Evolutionary conservation across 192 early-diverging fungal species (phyloP).

Genomic region (Gonapodya sp.): DNA sequence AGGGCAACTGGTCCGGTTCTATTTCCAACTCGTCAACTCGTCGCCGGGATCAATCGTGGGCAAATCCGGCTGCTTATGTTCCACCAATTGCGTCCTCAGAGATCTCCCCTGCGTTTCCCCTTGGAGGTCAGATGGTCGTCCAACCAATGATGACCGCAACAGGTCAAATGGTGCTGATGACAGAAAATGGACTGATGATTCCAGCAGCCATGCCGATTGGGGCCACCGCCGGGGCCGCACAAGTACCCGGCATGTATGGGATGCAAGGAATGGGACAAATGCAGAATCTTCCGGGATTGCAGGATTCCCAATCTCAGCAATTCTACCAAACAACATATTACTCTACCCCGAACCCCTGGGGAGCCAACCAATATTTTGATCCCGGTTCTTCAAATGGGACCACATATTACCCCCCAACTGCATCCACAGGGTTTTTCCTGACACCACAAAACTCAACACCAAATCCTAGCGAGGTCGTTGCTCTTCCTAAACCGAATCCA

Average conservation of each 20-base stretch:
- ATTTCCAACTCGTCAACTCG: background rate
- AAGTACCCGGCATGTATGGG: background rate
- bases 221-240: conserved; percentile 3
- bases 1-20: background rate
- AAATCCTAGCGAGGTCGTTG: background rate
- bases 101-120: background rate
- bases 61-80: background rate
- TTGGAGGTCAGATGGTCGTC: conserved; percentile 7
- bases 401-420: background rate
- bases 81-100: background rate
- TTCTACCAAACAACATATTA: background rate
- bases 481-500: background rate
- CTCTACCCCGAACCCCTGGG: background rate
- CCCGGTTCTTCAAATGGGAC: background rate
- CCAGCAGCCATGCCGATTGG: conserved; percentile 16
- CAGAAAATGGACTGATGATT: conserved; percentile 16
- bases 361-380: background rate
- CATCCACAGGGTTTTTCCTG: background rate
- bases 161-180: conserved; percentile 20
- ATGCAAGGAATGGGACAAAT: background rate
- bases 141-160: conserved; percentile 20
- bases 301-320: background rate
- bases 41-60: background rate
- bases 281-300: too few species aligned
- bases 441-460: background rate